Evolutionary conservation across 1,139 yeast species (phyloP).

Genomic region (Blastobotrys indianensis): DNA sequence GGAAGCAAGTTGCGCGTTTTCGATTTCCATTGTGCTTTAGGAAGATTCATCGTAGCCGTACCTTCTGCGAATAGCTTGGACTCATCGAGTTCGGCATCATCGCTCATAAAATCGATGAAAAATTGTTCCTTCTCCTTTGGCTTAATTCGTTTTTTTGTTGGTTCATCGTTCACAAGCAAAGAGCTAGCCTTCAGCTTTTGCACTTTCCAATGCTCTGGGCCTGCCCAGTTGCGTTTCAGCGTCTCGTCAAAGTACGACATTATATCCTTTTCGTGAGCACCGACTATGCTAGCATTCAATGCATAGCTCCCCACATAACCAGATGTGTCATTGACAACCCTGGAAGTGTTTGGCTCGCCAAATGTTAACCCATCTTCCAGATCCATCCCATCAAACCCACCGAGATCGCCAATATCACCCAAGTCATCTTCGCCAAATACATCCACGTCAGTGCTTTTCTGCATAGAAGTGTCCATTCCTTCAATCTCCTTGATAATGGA

Average conservation of each 20-base stretch:
- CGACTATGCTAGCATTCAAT: constrained; percentile 7
- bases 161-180: constrained; percentile 16
- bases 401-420: constrained; percentile 29
- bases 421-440: constrained; percentile 21
- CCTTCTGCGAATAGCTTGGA: constrained; percentile 46
- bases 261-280: constrained; percentile 50
- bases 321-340: constrained; percentile 3
- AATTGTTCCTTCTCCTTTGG: constrained; percentile 37
- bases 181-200: constrained; percentile 44
- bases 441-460: constrained; percentile 16
- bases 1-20: constrained; percentile 53
- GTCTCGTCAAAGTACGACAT: constrained; percentile 76
- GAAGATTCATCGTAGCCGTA: constrained; percentile 35
- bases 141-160: constrained; percentile 20
- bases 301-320: constrained; percentile 10
- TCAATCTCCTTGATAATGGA: constrained; percentile 23
- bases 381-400: constrained; percentile 17
- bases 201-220: constrained; percentile 93
- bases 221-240: constrained; percentile 73
- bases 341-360: constrained; percentile 15
- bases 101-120: constrained; percentile 47
- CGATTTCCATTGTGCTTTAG: constrained; percentile 40
- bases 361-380: constrained; percentile 27
- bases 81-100: constrained; percentile 41
- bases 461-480: constrained; percentile 13